phyloP scores from a whole-genome alignment of 1,284 basidiomycete genomes.

The Tremellales sp. region DNA sequence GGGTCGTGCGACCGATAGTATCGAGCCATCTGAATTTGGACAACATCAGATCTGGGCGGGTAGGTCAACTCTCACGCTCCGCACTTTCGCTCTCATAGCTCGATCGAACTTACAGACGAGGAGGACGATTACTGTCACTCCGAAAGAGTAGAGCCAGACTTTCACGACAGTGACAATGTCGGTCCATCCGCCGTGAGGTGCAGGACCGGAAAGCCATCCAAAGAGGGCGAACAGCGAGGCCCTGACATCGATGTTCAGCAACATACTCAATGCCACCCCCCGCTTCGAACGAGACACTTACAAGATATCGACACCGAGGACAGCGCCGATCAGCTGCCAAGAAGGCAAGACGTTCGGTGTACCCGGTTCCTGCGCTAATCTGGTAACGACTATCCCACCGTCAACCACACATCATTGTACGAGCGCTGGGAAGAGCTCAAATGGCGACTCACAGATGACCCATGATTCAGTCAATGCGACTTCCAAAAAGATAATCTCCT shows the following conservation, averaged over 20 bases:
- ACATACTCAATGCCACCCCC: not conserved
- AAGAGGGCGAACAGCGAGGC: constrained; percentile 55
- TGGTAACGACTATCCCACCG: constrained; percentile 34
- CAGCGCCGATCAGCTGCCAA: constrained; percentile 54
- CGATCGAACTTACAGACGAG: constrained; percentile 43
- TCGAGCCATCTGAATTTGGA: constrained; percentile 52
- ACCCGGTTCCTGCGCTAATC: constrained; percentile 32
- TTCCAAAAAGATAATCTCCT: constrained; percentile 57
- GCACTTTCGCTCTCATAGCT: constrained; percentile 9
- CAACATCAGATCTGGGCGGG: constrained; percentile 42
- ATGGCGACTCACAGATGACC: constrained; percentile 50
- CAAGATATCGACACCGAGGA: constrained; percentile 54
- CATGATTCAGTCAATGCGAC: constrained; percentile 58
- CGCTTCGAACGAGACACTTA: constrained; percentile 1
- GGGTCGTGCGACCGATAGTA: constrained; percentile 51
- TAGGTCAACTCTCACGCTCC: constrained; percentile 5
- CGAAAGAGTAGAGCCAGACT: constrained; percentile 55
- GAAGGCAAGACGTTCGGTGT: constrained; percentile 50
- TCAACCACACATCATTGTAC: not conserved
- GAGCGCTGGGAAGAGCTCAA: not conserved
- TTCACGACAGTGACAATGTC: constrained; percentile 56
- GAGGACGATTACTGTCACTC: constrained; percentile 52
- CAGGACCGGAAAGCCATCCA: constrained; percentile 55
- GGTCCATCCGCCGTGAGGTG: constrained; percentile 50
- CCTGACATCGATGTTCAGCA: not conserved